Conservation (phyloP, 768 basidiomycete genomes). For the Suillus americanus region DNA sequence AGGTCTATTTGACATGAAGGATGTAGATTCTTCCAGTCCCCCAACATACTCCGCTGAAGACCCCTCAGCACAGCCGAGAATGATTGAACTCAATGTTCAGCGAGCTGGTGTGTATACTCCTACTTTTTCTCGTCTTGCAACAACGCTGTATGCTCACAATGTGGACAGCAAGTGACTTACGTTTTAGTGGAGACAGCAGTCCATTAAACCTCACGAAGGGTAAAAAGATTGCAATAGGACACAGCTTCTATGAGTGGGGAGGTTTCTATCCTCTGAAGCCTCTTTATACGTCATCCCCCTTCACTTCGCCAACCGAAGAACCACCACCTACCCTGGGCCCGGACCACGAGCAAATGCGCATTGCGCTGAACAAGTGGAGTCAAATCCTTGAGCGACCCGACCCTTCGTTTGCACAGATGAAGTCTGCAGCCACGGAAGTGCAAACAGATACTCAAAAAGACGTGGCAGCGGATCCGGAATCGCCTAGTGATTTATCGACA, state of each 20-base stretch:
- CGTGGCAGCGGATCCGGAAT: background rate
- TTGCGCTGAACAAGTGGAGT: slow-evolving; percentile 34
- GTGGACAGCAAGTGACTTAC: slow-evolving; percentile 16
- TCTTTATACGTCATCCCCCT: slow-evolving; percentile 30
- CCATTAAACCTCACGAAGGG: slow-evolving; percentile 29
- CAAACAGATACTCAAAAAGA: background rate
- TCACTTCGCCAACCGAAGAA: slow-evolving; percentile 16
- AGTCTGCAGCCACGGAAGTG: background rate
- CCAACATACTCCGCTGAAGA: slow-evolving; percentile 9
- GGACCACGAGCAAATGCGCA: slow-evolving; percentile 29
- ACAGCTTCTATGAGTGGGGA: slow-evolving; percentile 33
- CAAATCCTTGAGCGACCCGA: slow-evolving; percentile 32
- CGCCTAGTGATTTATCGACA: background rate
- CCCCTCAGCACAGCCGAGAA: background rate
- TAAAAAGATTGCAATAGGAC: slow-evolving; percentile 29
- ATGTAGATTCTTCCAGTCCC: background rate
- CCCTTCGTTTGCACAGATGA: slow-evolving; percentile 33
- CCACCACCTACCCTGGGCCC: slow-evolving; percentile 15
- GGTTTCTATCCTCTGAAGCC: slow-evolving; percentile 31
- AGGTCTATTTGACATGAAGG: slow-evolving; percentile 24
- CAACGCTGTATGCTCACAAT: background rate
- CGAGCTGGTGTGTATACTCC: slow-evolving; percentile 25
- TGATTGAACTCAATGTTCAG: slow-evolving; percentile 18
- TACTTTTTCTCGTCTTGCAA: background rate
- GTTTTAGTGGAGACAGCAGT: slow-evolving; percentile 20